These are phyloP conservation scores for Chamaecyparis obtusa DNA, from an alignment of 75 land plant species.

Conservation along the genomic window DNA sequence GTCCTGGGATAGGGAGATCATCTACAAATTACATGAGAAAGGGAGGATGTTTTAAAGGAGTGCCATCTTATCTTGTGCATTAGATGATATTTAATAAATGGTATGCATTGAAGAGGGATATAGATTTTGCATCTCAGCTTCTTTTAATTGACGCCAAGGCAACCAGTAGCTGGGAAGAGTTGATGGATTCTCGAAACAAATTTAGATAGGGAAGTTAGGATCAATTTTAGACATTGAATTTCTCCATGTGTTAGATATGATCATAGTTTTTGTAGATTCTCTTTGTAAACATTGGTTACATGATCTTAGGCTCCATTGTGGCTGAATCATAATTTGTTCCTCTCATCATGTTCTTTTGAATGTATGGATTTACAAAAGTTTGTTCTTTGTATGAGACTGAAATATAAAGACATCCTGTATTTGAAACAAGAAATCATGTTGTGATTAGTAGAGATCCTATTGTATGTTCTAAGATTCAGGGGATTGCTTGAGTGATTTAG, in stretches of 20 bases:
- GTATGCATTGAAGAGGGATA: background rate
- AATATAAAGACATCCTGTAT: background rate
- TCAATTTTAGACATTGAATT: background rate
- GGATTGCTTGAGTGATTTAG: background rate
- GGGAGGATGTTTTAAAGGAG: background rate
- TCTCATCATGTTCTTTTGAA: background rate
- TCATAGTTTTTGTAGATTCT: background rate
- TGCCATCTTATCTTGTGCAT: background rate
- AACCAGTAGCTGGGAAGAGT: background rate
- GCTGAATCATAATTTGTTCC: background rate
- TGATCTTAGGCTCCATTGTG: background rate
- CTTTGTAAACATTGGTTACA: background rate
- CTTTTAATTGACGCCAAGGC: background rate
- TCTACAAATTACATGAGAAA: background rate
- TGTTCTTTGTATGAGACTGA: background rate
- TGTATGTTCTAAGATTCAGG: background rate
- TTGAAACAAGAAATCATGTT: background rate
- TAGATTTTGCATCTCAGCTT: background rate
- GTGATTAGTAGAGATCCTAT: background rate
- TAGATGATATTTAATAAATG: background rate
- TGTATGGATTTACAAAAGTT: background rate
- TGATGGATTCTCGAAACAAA: background rate
- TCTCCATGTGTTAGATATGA: background rate
- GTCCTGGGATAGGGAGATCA: background rate
- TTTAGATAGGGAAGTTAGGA: background rate